Evolutionary conservation across 116 monocot genomes (phyloP).

Genomic region (Thalassia testudinum): DNA sequence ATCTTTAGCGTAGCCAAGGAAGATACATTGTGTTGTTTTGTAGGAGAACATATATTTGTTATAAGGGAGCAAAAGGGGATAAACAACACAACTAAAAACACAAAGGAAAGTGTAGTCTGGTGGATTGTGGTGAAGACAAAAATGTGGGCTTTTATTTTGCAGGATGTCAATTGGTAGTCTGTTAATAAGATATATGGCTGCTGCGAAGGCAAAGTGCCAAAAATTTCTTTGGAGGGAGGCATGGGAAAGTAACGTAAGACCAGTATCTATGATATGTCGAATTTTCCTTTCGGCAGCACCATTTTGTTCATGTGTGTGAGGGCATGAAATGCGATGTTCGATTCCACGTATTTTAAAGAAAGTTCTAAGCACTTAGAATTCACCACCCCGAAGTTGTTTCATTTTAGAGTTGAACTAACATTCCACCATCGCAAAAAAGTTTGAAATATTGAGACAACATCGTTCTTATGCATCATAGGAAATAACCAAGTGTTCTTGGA

Average conservation of each 20-base stretch:
- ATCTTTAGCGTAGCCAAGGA: not conserved
- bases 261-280: constrained; percentile 3
- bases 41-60: not conserved
- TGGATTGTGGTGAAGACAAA: not conserved
- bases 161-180: not conserved
- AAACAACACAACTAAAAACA: not conserved
- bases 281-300: constrained; percentile 1
- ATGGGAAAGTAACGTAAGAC: not conserved
- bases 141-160: not conserved
- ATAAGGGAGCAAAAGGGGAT: not conserved
- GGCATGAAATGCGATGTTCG: not conserved
- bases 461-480: not conserved
- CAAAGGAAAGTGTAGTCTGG: not conserved
- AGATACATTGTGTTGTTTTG: not conserved
- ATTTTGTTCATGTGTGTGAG: constrained; percentile 7
- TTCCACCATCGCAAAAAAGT: not conserved
- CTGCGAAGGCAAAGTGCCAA: not conserved
- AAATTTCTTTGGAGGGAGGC: not conserved
- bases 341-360: not conserved
- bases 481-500: not conserved
- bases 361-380: not conserved
- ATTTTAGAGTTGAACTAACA: not conserved
- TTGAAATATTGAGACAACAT: not conserved
- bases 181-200: constrained; percentile 3
- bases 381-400: not conserved